These are phyloP conservation scores for Inga leiocalycina DNA, from an alignment of 306 rosid genomes.

Conservation along the genomic window DNA sequence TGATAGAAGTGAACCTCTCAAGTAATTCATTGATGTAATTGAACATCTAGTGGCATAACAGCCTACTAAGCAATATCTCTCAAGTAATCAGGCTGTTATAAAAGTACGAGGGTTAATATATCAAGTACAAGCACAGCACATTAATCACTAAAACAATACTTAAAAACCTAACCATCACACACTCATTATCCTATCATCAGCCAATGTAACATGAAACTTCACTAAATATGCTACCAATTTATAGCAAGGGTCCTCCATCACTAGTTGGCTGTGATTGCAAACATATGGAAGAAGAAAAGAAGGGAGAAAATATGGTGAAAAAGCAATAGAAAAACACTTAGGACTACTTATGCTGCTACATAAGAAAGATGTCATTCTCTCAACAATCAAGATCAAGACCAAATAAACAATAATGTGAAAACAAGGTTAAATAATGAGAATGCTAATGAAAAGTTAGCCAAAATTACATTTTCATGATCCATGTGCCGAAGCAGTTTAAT, in stretches of 20 bases:
- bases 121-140: not conserved
- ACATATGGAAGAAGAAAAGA: not conserved
- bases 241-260: not conserved
- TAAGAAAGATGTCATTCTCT: not conserved
- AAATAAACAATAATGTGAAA: constrained; percentile 14
- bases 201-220: not conserved
- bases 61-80: not conserved
- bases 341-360: not conserved
- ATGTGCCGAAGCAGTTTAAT: constrained; percentile 92
- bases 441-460: constrained; percentile 19
- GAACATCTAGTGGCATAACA: not conserved
- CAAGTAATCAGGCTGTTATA: not conserved
- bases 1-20: constrained; percentile 4
- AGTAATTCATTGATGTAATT: not conserved
- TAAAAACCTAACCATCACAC: not conserved
- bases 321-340: not conserved
- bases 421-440: constrained; percentile 11
- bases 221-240: not conserved
- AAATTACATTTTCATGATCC: constrained; percentile 92
- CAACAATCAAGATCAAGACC: not conserved
- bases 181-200: not conserved
- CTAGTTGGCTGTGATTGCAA: not conserved
- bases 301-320: not conserved
- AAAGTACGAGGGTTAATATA: not conserved
- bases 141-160: not conserved